phyloP scores from a whole-genome alignment of 345 rosid species.

The Sonneratia caseolaris region DNA sequence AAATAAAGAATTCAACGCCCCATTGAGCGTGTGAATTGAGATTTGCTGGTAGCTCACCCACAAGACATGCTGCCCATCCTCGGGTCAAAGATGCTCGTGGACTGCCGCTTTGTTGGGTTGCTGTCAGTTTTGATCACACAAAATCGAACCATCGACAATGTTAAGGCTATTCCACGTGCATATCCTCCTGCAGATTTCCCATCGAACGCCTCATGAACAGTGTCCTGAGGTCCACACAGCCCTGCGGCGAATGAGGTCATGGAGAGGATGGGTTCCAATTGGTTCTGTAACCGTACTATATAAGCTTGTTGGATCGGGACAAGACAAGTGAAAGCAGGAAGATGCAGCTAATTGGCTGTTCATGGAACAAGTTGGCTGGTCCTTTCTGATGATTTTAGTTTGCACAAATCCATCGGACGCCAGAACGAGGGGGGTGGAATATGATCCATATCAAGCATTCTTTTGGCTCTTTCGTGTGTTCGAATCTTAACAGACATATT shows the following conservation, averaged over 20 bases:
- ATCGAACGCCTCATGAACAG: not conserved
- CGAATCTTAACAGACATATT: not conserved
- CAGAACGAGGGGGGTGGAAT: not conserved
- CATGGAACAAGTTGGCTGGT: too few species aligned
- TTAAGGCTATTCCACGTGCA: slow-evolving; percentile 11
- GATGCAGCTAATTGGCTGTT: not conserved
- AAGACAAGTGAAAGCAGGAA: not conserved
- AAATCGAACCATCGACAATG: not conserved
- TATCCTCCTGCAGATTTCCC: not conserved
- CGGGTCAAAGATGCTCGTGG: slow-evolving; percentile 35
- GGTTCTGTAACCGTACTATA: not conserved
- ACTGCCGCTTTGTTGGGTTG: slow-evolving; percentile 4
- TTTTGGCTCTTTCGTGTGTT: not conserved
- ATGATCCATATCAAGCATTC: not conserved
- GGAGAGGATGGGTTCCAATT: not conserved
- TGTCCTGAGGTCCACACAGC: too few species aligned
- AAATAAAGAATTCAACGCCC: slow-evolving; percentile 92
- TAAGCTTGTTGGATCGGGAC: not conserved
- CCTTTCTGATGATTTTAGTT: not conserved
- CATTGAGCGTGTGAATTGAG: slow-evolving; percentile 57
- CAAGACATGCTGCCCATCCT: slow-evolving; percentile 27
- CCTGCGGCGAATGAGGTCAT: not conserved
- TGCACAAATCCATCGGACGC: not conserved
- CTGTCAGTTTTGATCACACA: slow-evolving; percentile 14
- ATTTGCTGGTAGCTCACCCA: slow-evolving; percentile 88